Base-by-base conservation (phyloP, 1,284 basidiomycete species). In the Pseudozyma flocculosa region DNA sequence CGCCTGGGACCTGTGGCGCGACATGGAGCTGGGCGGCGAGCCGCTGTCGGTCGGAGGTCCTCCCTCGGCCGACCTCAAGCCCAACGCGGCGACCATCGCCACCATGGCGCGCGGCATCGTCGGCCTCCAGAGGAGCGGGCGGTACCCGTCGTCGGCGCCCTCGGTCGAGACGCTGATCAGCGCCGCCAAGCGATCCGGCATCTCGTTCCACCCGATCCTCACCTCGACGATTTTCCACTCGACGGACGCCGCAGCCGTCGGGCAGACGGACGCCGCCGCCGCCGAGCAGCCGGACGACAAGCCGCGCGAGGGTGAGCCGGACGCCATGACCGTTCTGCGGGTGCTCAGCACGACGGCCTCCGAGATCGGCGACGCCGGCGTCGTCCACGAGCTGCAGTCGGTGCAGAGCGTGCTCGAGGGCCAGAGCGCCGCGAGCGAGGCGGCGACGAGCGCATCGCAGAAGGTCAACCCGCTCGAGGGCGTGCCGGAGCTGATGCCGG, bases 21-120 rank as follows among this genome's bases (percentile, higher is more conserved):
- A 61, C 24, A 76, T 76, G 72, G 50, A 61, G 43, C 43, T 24
- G 19, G 32, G 56, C 1, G n/a, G 26, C 14, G 39, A 26, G 4
- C 29, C 64, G 2, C 8, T 36, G 3, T 46, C 54, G 22, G 24
- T 10, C 26, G 61, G 60, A n/a, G 46, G 44, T 26, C 56, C 56
- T 19, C 56, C 51, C 30, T 55, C 50, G 14, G 53, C 60, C 3
- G 74, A 73, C 32, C 69, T 69, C 3, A 43, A 32, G 1, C 74
- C 72, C 10, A 67, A 69, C 30, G 55, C 65, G 10, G 59, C 58
- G 21, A 61, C 74, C 10, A 58, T 63, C 34, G 68, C 66, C 22
- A 61, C 61, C 37, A 68, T 74, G 68, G 61, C 67, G 26, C 56
- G 61, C 15, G 73, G 73, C 39, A 50, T 76, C 19, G 66, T 68